phyloP scores from a whole-genome alignment of 345 rosid genomes.

The Heritiera fomes region DNA sequence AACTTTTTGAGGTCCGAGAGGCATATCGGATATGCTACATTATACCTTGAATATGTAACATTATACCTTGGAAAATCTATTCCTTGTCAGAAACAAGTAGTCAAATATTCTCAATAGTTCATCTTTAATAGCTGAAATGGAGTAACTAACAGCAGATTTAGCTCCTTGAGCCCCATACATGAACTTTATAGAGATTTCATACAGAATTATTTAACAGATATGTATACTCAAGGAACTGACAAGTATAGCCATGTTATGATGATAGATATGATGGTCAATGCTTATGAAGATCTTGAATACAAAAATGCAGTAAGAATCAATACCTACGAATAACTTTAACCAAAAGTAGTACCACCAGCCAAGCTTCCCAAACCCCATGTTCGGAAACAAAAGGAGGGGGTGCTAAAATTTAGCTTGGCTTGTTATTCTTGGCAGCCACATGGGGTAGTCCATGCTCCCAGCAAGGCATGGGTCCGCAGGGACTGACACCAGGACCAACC shows the following conservation, averaged over 20 bases:
- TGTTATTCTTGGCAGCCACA: conserved; percentile 20
- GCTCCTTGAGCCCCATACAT: background rate
- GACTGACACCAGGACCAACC: conserved; percentile 15
- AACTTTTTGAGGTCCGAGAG: too few relatives aligned
- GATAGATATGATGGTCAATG: background rate
- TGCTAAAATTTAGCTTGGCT: conserved; percentile 22
- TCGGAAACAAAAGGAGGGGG: background rate
- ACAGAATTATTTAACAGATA: background rate
- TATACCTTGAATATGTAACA: too few relatives aligned
- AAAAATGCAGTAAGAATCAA: conserved; percentile 12
- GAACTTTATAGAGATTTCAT: background rate
- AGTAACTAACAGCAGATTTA: background rate
- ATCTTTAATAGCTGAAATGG: background rate
- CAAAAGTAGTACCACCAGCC: background rate
- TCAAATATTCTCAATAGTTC: background rate
- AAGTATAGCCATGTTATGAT: background rate
- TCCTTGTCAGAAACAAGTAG: background rate
- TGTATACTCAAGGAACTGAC: background rate
- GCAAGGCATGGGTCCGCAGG: conserved; percentile 25
- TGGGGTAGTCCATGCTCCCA: conserved; percentile 33
- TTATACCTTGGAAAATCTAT: too few relatives aligned
- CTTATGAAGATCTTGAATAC: background rate
- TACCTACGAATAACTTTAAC: background rate
- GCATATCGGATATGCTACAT: too few relatives aligned
- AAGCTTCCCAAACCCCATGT: background rate